phyloP scores from a whole-genome alignment of 2,329 filamentous ascomycete species.

The Pseudogymnoascus sp. region DNA sequence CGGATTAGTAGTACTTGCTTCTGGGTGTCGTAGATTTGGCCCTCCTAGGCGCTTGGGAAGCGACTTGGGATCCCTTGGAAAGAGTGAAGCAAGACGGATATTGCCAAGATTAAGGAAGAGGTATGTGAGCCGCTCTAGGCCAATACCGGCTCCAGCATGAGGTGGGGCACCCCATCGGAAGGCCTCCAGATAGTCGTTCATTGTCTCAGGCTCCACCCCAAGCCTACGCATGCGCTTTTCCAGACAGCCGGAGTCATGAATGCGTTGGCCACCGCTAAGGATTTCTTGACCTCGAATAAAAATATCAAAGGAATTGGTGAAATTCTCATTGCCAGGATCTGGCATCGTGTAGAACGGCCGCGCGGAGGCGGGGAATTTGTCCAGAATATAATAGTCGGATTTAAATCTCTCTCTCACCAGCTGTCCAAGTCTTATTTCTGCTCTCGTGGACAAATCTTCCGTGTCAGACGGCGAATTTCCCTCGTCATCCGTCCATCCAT shows the following conservation, averaged over 20 bases:
- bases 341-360: constrained; percentile 90
- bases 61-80: constrained; percentile 81
- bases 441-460: constrained; percentile 76
- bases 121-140: constrained; percentile 81
- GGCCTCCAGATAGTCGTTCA: constrained; percentile 83
- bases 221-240: constrained; percentile 65
- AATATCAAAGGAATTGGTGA: constrained; percentile 91
- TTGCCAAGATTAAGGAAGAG: constrained; percentile 80
- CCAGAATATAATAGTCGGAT: constrained; percentile 88
- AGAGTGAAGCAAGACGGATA: constrained; percentile 79
- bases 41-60: constrained; percentile 59
- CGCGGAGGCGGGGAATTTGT: constrained; percentile 80
- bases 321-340: constrained; percentile 59
- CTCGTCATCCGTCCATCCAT: constrained; percentile 68
- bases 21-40: constrained; percentile 68
- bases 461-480: constrained; percentile 60
- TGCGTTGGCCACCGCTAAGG: constrained; percentile 85
- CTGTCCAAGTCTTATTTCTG: constrained; percentile 78
- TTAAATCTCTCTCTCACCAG: constrained; percentile 78
- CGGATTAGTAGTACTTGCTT: constrained; percentile 72
- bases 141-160: constrained; percentile 83
- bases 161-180: constrained; percentile 86
- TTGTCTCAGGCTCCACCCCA: constrained; percentile 69
- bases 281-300: constrained; percentile 92
- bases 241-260: constrained; percentile 70